Percentiles rank a stretch among this genome's conserved stretches.
Evolutionary conservation across 2,329 filamentous ascomycete genomes (phyloP).

Genomic region (Colletotrichum lindemuthianum): DNA sequence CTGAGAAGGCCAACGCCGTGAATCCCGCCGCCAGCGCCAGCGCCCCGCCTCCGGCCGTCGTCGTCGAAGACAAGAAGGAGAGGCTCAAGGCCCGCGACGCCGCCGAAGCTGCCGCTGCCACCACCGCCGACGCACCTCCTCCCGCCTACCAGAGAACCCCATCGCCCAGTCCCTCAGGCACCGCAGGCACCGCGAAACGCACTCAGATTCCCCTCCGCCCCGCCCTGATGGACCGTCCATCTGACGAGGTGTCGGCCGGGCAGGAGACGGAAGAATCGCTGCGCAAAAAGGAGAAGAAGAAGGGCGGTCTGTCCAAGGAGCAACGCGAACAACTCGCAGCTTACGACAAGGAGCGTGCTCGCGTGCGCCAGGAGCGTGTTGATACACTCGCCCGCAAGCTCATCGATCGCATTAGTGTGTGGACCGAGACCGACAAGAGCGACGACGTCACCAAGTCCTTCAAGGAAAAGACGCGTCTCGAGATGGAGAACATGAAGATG

Average conservation of each 20-base stretch:
- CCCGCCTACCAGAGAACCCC: slow-evolving; percentile 47
- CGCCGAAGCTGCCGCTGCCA: slow-evolving; percentile 31
- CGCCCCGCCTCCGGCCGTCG: slow-evolving; percentile 49
- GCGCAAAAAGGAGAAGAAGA: slow-evolving; percentile 78
- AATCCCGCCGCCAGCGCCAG: slow-evolving; percentile 39
- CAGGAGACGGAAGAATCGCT: slow-evolving; percentile 65
- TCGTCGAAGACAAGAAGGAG: slow-evolving; percentile 52
- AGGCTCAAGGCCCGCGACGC: slow-evolving; percentile 30
- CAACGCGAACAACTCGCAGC: slow-evolving; percentile 91
- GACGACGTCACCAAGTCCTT: slow-evolving; percentile 87
- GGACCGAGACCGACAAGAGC: slow-evolving; percentile 96
- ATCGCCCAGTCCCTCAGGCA: slow-evolving; percentile 51
- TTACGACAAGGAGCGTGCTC: slow-evolving; percentile 86
- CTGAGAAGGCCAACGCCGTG: slow-evolving; percentile 42
- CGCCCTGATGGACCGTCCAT: slow-evolving; percentile 84
- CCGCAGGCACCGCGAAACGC: slow-evolving; percentile 50
- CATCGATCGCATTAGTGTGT: slow-evolving; percentile 87
- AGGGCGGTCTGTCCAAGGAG: slow-evolving; percentile 82
- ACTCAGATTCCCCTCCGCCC: slow-evolving; percentile 79
- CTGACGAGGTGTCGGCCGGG: slow-evolving; percentile 77
- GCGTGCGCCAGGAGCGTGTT: slow-evolving; percentile 88
- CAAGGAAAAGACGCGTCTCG: slow-evolving; percentile 91
- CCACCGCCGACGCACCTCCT: slow-evolving; percentile 39
- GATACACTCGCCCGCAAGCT: slow-evolving; percentile 86
- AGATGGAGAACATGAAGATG: slow-evolving; percentile 99